Evolutionary conservation across 139 green algal genomes (phyloP).

Genomic region (Chlamydomonas eustigma): DNA sequence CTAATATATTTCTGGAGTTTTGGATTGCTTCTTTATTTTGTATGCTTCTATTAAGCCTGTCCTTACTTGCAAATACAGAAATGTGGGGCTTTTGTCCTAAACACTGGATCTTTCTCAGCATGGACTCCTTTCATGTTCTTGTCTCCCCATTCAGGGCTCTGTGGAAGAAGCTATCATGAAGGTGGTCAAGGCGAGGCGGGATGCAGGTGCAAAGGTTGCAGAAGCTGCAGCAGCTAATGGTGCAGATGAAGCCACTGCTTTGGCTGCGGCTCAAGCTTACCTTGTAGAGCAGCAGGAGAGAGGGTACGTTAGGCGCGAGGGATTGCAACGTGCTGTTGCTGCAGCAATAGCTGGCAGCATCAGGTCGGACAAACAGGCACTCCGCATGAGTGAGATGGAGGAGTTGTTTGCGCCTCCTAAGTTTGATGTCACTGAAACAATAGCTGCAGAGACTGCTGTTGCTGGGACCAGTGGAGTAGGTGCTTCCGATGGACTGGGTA

Average conservation of each 20-base stretch:
- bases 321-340: background rate
- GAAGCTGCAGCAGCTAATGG: background rate
- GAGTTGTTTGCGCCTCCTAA: background rate
- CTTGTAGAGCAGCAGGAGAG: background rate
- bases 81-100: too few relatives aligned
- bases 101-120: too few relatives aligned
- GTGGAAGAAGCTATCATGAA: slow-evolving; percentile 11
- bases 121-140: background rate
- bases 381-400: slow-evolving; percentile 7
- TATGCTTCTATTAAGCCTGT: too few relatives aligned
- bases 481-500: background rate
- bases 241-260: background rate
- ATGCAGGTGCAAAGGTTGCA: background rate
- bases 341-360: slow-evolving; percentile 7
- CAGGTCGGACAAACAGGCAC: slow-evolving; percentile 3
- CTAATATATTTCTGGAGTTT: too few relatives aligned
- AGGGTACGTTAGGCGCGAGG: background rate
- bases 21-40: too few relatives aligned
- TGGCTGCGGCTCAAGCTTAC: background rate
- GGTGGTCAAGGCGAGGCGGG: background rate
- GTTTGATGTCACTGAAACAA: background rate
- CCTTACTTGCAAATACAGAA: too few relatives aligned
- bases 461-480: background rate
- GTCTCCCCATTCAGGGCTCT: background rate
- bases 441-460: background rate